phyloP scores from a whole-genome alignment of 495 filamentous ascomycete species.

The Xylaria sp. region DNA sequence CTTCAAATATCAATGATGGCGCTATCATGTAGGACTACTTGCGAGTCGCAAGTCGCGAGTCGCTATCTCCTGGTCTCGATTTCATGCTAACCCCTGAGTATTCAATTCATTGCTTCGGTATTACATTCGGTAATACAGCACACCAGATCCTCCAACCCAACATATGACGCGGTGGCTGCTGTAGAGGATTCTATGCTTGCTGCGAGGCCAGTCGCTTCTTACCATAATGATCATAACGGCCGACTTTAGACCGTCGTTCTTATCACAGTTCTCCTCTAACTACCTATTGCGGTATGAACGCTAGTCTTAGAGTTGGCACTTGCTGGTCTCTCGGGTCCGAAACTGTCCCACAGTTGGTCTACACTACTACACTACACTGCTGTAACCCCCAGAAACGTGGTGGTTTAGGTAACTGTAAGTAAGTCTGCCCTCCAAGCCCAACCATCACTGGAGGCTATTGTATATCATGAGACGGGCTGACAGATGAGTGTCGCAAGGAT shows the following conservation, averaged over 20 bases:
- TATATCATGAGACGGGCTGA: slow-evolving; percentile 18
- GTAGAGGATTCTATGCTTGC: slow-evolving; percentile 9
- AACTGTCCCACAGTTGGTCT: background rate
- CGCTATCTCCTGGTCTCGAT: background rate
- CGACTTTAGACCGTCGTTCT: background rate
- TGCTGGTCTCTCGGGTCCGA: background rate
- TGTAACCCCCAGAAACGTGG: background rate
- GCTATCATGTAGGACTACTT: slow-evolving; percentile 5
- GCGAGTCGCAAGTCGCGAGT: background rate
- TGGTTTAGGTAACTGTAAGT: background rate
- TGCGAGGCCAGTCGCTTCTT: background rate
- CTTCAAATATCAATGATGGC: slow-evolving; percentile 4
- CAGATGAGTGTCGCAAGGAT: slow-evolving; percentile 1
- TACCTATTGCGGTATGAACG: background rate
- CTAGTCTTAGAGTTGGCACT: background rate
- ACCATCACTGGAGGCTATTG: background rate
- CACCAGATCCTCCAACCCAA: background rate
- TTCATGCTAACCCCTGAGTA: background rate
- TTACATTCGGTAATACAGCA: background rate
- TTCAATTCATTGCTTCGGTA: background rate
- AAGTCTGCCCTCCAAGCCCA: background rate
- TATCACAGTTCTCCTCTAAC: background rate
- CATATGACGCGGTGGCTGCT: background rate
- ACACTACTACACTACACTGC: no score
- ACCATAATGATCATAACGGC: background rate